phyloP scores from a whole-genome alignment of 805 yeast species.

The Ogataea naganishii region DNA sequence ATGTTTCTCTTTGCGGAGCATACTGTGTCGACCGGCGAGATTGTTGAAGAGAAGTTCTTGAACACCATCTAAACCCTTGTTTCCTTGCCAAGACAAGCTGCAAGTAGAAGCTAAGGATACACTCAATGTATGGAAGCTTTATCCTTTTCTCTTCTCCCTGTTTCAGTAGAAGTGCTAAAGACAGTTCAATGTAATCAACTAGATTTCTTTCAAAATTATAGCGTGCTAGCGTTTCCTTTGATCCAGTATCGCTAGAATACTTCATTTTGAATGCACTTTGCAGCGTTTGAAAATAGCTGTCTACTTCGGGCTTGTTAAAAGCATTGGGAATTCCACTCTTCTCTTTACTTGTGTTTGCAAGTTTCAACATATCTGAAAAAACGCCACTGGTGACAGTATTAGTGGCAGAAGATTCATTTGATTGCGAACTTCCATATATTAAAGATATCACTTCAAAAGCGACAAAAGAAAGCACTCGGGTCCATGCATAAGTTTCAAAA shows the following conservation, averaged over 20 bases:
- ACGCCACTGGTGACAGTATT: slow-evolving; percentile 12
- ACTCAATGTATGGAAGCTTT: slow-evolving; percentile 14
- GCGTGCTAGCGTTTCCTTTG: slow-evolving; percentile 10
- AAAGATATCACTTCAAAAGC: slow-evolving; percentile 13
- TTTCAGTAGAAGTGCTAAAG: slow-evolving; percentile 12
- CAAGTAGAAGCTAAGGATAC: slow-evolving; percentile 13
- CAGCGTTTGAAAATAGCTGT: slow-evolving; percentile 10
- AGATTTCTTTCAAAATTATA: slow-evolving; percentile 13
- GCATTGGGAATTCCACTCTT: slow-evolving; percentile 20
- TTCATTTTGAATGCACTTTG: slow-evolving; percentile 15
- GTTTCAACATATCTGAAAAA: slow-evolving; percentile 12
- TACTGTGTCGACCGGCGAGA: slow-evolving; percentile 1
- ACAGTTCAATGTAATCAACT: slow-evolving; percentile 10
- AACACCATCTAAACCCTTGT: slow-evolving; percentile 14
- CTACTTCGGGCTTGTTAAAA: slow-evolving; percentile 6
- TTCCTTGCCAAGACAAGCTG: slow-evolving; percentile 10
- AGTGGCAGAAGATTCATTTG: slow-evolving; percentile 3
- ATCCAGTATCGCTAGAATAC: slow-evolving; percentile 8
- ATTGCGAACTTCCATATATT: slow-evolving; percentile 12
- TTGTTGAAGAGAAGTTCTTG: not conserved
- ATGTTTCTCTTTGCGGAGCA: slow-evolving; percentile 1
- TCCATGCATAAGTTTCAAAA: slow-evolving; percentile 20
- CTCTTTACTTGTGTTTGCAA: slow-evolving; percentile 14
- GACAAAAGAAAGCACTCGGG: slow-evolving; percentile 17
- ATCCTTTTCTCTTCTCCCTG: slow-evolving; percentile 8